Base-by-base conservation (phyloP, 495 filamentous ascomycete genomes). In the Daldinia loculata region DNA sequence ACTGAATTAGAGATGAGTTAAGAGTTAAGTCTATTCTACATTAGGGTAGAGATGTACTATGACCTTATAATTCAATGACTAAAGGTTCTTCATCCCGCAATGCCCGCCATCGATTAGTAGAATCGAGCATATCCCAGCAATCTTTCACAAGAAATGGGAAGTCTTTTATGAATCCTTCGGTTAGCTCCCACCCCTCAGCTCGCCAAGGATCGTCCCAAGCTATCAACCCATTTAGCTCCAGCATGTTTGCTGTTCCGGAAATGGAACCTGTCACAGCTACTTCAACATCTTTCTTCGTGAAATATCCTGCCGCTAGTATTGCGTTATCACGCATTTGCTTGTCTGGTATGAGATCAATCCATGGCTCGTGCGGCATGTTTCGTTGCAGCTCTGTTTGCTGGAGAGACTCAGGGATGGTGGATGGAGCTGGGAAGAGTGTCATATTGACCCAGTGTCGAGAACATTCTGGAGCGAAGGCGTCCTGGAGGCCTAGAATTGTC, bases 271-370 rank as follows among this genome's bases (percentile, higher is more conserved):
- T 57, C 43, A 66, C 50, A 69, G 87, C 86, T 6, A 69, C 36
- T 41, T 83, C 85, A 7, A 88, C 75, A 24, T 84, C 78, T 7
- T 81, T 79, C 15, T 85, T 80, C 17, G 85, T 82, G 66, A 83
- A 82, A 1, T 53, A 39, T 39, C 80, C 79, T 0, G 76, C 77
- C 2, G 80, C 75, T 24, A 70, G 58, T 39, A 88, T 83, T 22
- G 86, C 70, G 43, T 86, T 86, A 53, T 88, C 83, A 2, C 87
- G 80, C 68, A 88, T 77, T 19, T 72, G 75, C 17, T 81, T 80
- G 32, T 81, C 77, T 3, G 86, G 87, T 55, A 87, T 83, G 52
- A 87, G 79, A 63, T 88, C 85, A 17, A 89, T 70, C 81, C 85
- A 89, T 0, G 83, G 81, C 53, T 84, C 83, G 56, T 89, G 86